Percentiles rank a stretch among this genome's conserved stretches.
phyloP scores from a whole-genome alignment of 192 early-diverging fungal genomes.

The Chytriomyces hyalinus region DNA sequence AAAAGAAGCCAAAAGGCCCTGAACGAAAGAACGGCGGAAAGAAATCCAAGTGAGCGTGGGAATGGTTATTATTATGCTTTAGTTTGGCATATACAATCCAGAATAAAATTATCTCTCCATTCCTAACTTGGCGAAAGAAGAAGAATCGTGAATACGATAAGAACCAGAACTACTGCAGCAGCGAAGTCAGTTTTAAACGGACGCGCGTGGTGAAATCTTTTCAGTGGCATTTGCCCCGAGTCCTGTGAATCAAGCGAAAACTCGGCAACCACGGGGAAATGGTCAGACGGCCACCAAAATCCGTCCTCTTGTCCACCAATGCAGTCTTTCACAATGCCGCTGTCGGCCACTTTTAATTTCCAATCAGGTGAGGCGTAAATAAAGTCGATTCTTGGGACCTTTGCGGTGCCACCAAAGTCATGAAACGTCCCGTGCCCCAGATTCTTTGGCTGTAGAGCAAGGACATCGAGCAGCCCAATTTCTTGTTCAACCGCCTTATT shows the following conservation, averaged over 20 bases:
- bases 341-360: neutral
- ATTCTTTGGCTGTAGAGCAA: neutral
- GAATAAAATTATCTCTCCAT: too few relatives aligned
- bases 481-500: constrained; percentile 8
- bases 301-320: neutral
- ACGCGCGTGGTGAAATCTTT: too few relatives aligned
- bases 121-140: too few relatives aligned
- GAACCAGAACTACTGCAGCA: too few relatives aligned
- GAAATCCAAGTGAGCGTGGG: too few relatives aligned
- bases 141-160: too few relatives aligned
- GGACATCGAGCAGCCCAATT: neutral
- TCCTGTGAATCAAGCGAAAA: neutral
- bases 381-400: constrained; percentile 1
- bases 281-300: constrained; percentile 2
- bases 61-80: too few relatives aligned
- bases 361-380: neutral
- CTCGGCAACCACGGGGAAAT: neutral
- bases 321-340: neutral
- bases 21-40: too few relatives aligned
- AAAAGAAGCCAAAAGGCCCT: constrained; percentile 1
- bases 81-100: too few relatives aligned
- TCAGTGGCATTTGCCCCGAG: too few relatives aligned
- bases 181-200: too few relatives aligned
- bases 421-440: constrained; percentile 9
- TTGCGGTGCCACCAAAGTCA: neutral